Conservation (phyloP, 176 grass and related monocot species). For the Triticum dicoccoides region DNA sequence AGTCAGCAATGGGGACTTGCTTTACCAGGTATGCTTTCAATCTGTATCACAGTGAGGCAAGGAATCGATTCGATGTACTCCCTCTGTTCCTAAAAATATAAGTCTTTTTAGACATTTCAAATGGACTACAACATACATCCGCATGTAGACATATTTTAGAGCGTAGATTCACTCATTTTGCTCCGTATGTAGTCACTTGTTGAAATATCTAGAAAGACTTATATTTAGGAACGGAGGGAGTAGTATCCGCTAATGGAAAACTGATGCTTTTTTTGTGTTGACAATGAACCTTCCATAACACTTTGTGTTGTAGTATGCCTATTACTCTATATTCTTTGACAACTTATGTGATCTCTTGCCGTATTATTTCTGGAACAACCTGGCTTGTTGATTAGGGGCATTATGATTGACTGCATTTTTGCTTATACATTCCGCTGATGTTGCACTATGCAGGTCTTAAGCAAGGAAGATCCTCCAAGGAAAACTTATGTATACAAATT, state of each 20-base stretch:
- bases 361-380: constrained; percentile 10
- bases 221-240: too few relatives aligned
- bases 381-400: not conserved
- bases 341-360: not conserved
- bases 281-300: constrained; percentile 1
- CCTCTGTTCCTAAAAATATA: too few relatives aligned
- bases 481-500: constrained; percentile 97
- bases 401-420: constrained; percentile 9
- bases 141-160: too few relatives aligned
- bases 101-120: too few relatives aligned
- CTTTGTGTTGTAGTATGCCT: not conserved
- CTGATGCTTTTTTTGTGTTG: not conserved
- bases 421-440: constrained; percentile 20
- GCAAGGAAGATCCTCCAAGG: constrained; percentile 85
- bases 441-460: constrained; percentile 64
- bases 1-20: constrained; percentile 90
- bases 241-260: constrained; percentile 4
- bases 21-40: constrained; percentile 73
- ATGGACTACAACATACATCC: too few relatives aligned
- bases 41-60: constrained; percentile 4
- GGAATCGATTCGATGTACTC: not conserved
- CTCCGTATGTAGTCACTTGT: too few relatives aligned
- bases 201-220: too few relatives aligned
- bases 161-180: too few relatives aligned
- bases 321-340: not conserved